A percentile compares a stretch with the other conserved stretches of the same genome.
phyloP scores from a whole-genome alignment of 805 yeast species.

The Candida nanaspora region DNA sequence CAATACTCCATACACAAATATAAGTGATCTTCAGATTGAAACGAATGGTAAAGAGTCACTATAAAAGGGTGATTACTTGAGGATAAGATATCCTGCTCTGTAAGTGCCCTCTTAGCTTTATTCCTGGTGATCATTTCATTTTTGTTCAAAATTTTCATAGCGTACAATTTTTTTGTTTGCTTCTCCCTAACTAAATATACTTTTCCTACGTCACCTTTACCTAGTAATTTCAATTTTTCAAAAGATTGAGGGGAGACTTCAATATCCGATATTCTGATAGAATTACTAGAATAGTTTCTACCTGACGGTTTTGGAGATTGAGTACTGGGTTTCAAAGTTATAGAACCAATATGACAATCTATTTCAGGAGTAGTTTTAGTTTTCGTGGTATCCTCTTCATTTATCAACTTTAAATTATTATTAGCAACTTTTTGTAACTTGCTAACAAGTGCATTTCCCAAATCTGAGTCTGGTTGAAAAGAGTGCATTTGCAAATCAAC shows the following conservation, averaged over 20 bases:
- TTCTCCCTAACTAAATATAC: constrained; percentile 89
- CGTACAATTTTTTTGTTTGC: constrained; percentile 65
- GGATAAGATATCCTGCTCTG: constrained; percentile 94
- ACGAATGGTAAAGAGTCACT: constrained; percentile 91
- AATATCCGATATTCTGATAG: constrained; percentile 66
- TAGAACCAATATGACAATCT: constrained; percentile 31
- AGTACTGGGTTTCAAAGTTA: constrained; percentile 8
- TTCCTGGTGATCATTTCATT: constrained; percentile 93
- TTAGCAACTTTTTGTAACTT: neutral
- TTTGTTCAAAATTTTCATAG: constrained; percentile 87
- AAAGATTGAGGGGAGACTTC: constrained; percentile 84
- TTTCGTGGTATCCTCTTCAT: too few species aligned
- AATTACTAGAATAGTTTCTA: constrained; percentile 64
- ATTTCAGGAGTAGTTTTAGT: too few species aligned
- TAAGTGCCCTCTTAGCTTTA: constrained; percentile 88
- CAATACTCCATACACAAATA: constrained; percentile 98
- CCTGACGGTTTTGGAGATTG: constrained; percentile 22
- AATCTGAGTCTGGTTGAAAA: constrained; percentile 1
- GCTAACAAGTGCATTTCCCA: neutral
- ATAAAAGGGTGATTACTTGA: constrained; percentile 96
- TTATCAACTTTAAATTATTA: neutral
- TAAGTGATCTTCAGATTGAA: constrained; percentile 86
- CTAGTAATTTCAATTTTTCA: constrained; percentile 83
- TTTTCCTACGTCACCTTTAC: constrained; percentile 97
- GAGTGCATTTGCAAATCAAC: constrained; percentile 8